Evolutionary conservation across 1,284 basidiomycete genomes (phyloP), one percentile per base, ranked within the genome.

Genomic region (Microbotryum saponariae): DNA sequence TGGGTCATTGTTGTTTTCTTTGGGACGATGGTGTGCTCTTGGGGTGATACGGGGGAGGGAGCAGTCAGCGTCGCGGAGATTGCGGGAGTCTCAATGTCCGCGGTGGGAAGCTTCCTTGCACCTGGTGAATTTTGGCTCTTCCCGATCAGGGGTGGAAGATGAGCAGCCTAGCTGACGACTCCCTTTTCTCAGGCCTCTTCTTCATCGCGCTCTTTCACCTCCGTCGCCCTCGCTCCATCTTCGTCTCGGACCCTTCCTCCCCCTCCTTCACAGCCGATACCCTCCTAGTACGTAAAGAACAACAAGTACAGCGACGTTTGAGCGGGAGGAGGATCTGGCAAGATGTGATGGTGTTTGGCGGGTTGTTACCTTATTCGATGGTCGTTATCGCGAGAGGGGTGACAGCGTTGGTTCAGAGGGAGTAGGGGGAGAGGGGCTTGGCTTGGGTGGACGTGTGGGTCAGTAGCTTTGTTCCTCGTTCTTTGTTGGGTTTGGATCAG

Each of bases 201-300:
- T 72, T 70, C 60, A 68, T 74, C 42, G 59, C 68, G 33, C 64
- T 74, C n/a, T 74, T 74, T 62, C 73, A 74, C 64, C 66, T 74
- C 27, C 65, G 71, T 21, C 66, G 65, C 21, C 70, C 73, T 1
- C 64, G 73, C 14, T 66, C 67, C 1, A 74, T 74, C 57, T 71
- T 72, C 49, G 59, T 69, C 37, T 54, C 61, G 12, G 56, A 66
- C 48, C 45, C 67, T 12, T 58, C 62, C 44, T 33, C 58, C 12
- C 60, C 64, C 6, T 27, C 45, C 27, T 65, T 77, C 54, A 85
- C 87, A 69, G 56, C 65, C 25, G 74, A 75, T 53, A 82, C 84
- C 56, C 79, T 89, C 29, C 76, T 89, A 48, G 81, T 85, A 68
- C 79, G 86, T 63, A 89, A 89, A 76, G 87, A 89, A 74, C 79